Conservation (phyloP, 176 grass and related monocot genomes). For the Stipa capillata region DNA sequence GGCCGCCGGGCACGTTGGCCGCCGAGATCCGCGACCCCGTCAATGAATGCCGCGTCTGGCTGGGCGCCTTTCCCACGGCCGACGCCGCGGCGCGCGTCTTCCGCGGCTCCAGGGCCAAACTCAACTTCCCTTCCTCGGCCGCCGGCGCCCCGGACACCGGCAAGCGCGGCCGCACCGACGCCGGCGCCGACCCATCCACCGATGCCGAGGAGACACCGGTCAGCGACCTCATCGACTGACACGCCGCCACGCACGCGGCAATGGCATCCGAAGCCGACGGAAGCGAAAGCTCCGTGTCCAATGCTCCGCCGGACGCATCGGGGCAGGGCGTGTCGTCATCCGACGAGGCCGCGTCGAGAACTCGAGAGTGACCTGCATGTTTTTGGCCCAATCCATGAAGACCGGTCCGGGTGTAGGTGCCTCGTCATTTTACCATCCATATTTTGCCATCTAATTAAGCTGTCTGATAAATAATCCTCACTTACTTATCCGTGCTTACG, state of each 20-base stretch:
- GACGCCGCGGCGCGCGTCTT: slow-evolving; percentile 54
- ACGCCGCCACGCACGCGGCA: neutral
- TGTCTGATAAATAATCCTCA: too few species aligned
- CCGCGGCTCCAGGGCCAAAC: slow-evolving; percentile 54
- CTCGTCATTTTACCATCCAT: too few species aligned
- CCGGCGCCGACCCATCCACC: neutral
- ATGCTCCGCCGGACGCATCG: slow-evolving; percentile 25
- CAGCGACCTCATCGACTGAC: neutral
- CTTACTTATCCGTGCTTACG: too few species aligned
- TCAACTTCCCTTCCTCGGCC: slow-evolving; percentile 61
- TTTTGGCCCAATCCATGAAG: neutral
- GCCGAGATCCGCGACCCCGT: slow-evolving; percentile 77
- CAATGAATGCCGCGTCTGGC: slow-evolving; percentile 77
- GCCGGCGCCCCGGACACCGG: neutral
- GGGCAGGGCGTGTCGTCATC: slow-evolving; percentile 24
- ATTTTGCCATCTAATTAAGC: too few species aligned
- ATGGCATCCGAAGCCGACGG: neutral
- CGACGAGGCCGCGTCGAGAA: neutral
- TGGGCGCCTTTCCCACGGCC: slow-evolving; percentile 61
- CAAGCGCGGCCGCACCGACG: neutral
- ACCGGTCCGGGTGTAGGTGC: neutral
- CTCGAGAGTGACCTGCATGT: too few species aligned
- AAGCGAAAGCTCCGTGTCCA: neutral
- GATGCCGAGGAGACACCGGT: neutral
- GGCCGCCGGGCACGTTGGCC: slow-evolving; percentile 74